A percentile compares a stretch with the other conserved stretches of the same genome.
Evolutionary conservation across 2,329 filamentous ascomycete genomes (phyloP).

Genomic region (Sarocladiaceae sp.): DNA sequence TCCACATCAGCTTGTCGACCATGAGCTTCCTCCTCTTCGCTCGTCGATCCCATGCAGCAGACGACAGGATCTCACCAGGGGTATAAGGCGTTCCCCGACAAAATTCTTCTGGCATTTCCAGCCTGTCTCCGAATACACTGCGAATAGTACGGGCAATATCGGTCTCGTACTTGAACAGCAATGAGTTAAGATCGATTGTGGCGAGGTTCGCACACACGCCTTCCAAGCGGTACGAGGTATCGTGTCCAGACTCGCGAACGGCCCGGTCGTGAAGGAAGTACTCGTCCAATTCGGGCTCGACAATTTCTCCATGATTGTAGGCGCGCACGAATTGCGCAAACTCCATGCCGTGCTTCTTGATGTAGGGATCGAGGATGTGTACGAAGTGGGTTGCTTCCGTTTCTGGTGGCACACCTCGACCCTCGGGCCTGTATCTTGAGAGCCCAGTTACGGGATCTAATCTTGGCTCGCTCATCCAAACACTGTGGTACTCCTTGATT

Average conservation of each 20-base stretch:
- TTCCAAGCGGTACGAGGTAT: constrained; percentile 91
- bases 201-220: constrained; percentile 80
- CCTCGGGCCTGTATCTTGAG: constrained; percentile 78
- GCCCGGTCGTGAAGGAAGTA: constrained; percentile 96
- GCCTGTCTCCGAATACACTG: constrained; percentile 72
- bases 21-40: constrained; percentile 75
- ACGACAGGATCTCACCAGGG: constrained; percentile 69
- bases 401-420: constrained; percentile 81
- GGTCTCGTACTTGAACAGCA: constrained; percentile 94
- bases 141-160: constrained; percentile 87
- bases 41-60: constrained; percentile 83
- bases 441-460: constrained; percentile 72
- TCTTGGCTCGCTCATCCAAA: constrained; percentile 77
- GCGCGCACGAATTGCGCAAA: constrained; percentile 81
- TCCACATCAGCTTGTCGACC: constrained; percentile 93
- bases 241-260: constrained; percentile 92
- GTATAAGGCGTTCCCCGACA: constrained; percentile 57
- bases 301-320: constrained; percentile 73
- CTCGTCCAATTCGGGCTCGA: constrained; percentile 83
- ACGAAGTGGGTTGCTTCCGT: constrained; percentile 84
- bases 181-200: constrained; percentile 89
- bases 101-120: constrained; percentile 79
- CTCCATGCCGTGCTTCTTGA: constrained; percentile 73
- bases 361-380: constrained; percentile 75
- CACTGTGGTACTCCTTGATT: constrained; percentile 92